Evolutionary conservation across 352 stramenopile genomes (phyloP), one percentile per base, ranked within the genome.

Genomic region (Globisporangium emineosum): DNA sequence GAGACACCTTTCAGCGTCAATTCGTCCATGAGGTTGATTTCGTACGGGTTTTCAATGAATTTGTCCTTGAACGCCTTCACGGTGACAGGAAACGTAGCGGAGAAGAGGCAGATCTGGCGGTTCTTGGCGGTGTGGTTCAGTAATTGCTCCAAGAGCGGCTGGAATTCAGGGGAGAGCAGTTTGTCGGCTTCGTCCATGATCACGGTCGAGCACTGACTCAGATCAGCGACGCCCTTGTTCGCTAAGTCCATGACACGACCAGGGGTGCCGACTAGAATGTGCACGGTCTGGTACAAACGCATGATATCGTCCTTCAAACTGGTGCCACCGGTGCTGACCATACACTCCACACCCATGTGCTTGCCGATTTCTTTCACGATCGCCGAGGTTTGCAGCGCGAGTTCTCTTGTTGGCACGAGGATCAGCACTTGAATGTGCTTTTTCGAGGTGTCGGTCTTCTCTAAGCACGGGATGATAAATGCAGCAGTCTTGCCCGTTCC

Each of bases 121-220:
- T 97, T 85, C 65, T 92, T 88, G 43, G 97, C 74, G 55, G 84
- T 93, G 73, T 96, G 78, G 71, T 96, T 99, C n/a, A 99, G 73
- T 51, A 99, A 86, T 71, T 99, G 90, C 81, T 99, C 97, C 33
- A 99, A 78, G 45, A 99, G 88, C 7, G 94, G 95, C 75, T 99
- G 93, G 71, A 99, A 99, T 72, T 99, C 97, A 13, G 96, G 93
- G 2, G 96, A 99, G 8, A 99, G 84, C 43, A 99, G 81, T 79
- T 99, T 99, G 79, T 99, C 98, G 13, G 98, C 98, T 88, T 99
- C 97, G 72, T 99, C 98, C 95, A 99, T 98, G 66, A 99, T 98
- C 51, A 99, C 95, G 1, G 96, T 99, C 57, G 88, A 90, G 77
- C 96, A 99, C 62, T 99, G 87, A 63, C 88, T 97, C 42, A 99